Evolutionary conservation across 345 rosid genomes (phyloP).

Genomic region (Eucalyptus sp.): DNA sequence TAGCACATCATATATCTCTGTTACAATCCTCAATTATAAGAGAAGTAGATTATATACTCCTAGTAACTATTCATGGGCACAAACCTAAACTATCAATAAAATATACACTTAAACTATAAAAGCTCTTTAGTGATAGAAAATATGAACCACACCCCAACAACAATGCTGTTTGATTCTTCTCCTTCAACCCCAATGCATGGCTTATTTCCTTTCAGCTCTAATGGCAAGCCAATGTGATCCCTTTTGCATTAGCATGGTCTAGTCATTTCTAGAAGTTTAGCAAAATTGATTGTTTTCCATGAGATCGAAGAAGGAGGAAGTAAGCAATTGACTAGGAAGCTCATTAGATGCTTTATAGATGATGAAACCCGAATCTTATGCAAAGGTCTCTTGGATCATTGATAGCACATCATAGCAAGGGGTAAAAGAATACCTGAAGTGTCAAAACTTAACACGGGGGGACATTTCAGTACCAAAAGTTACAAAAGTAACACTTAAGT

Average conservation of each 20-base stretch:
- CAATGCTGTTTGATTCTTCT: background rate
- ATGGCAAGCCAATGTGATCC: background rate
- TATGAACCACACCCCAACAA: background rate
- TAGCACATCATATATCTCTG: background rate
- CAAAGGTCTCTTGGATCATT: background rate
- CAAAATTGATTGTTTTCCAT: background rate
- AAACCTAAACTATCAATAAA: background rate
- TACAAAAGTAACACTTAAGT: too few species aligned
- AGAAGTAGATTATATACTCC: background rate
- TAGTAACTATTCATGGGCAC: background rate
- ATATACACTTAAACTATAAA: too few species aligned
- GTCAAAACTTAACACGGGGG: rapidly evolving
- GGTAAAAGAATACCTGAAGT: rapidly evolving
- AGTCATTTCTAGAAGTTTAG: background rate
- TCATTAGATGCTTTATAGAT: background rate
- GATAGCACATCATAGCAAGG: background rate
- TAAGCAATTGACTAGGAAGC: background rate
- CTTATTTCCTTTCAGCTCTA: background rate
- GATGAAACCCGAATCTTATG: background rate
- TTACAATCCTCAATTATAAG: background rate
- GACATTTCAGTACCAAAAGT: rapidly evolving
- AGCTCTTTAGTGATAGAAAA: background rate
- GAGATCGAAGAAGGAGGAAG: background rate
- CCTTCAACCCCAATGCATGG: background rate
- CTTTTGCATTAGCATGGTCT: background rate